Evolutionary conservation across 805 yeast species (phyloP).

Genomic region (Ogataea ramenticola): DNA sequence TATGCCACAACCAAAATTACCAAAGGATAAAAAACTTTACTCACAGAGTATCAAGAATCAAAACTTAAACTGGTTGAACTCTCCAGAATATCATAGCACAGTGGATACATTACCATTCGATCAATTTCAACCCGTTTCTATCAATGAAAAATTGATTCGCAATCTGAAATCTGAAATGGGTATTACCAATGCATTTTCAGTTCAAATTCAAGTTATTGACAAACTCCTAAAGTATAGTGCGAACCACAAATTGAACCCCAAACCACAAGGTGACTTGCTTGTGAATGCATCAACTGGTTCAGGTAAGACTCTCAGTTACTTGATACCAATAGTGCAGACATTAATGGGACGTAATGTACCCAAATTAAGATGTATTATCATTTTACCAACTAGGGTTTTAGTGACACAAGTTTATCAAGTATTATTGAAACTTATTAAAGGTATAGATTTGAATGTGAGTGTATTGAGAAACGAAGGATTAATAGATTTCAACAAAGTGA

Average conservation of each 20-base stretch:
- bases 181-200: constrained; percentile 60
- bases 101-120: constrained; percentile 38
- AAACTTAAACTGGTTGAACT: constrained; percentile 58
- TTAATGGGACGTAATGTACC: constrained; percentile 62
- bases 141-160: constrained; percentile 34
- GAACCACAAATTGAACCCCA: constrained; percentile 36
- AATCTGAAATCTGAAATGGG: constrained; percentile 40
- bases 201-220: constrained; percentile 65
- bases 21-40: constrained; percentile 38
- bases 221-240: constrained; percentile 37
- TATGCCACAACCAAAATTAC: constrained; percentile 77
- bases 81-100: constrained; percentile 52
- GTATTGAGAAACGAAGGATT: constrained; percentile 53
- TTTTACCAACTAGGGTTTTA: constrained; percentile 89
- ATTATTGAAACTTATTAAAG: constrained; percentile 50
- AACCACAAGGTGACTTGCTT: constrained; percentile 63
- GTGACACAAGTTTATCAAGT: constrained; percentile 74
- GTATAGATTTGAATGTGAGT: constrained; percentile 58
- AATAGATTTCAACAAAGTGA: constrained; percentile 42
- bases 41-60: constrained; percentile 23
- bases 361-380: constrained; percentile 61
- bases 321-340: constrained; percentile 73
- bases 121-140: constrained; percentile 31
- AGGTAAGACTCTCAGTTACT: constrained; percentile 89
- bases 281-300: constrained; percentile 96